Evolutionary conservation across 2,329 filamentous ascomycete genomes (phyloP), one percentile per base, ranked within the genome.

Genomic region (Monilinia aucupariae): DNA sequence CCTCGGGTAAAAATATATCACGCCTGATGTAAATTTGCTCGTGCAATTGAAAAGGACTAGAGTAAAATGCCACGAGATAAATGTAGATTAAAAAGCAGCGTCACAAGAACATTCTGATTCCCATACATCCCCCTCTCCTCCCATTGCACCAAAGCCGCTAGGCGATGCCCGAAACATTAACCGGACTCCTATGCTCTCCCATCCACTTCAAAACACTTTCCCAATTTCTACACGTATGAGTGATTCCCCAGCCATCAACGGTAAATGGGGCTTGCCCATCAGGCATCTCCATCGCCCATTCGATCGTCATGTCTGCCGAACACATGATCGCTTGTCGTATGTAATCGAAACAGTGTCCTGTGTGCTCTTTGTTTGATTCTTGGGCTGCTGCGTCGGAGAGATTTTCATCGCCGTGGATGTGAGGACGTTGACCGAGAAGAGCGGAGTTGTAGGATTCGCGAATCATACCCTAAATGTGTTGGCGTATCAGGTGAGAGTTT

Each of bases 261-360:
- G 49, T 37, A 22, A 45, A 41, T 1, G 49, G 59, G 7, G 30
- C 32, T 1, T 50, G 22, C 1, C 51, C 53, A 13, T 39, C 41
- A 3, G 41, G 41, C 30, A 25, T 34, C 41, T 58, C 43, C 53
- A n/a, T 41, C 27, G 45, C 51, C 53, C 53, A 62, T 37, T 63
- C 61, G 3, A 63, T 17, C 8, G 54, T 60, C 61, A 63, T 53
- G 54, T 63, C 61, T 9, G 48, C 61, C 34, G 61, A 58, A 27
- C 61, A 63, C 41, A 63, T 63, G 20, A 64, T 52, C 27, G 48
- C 41, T n/a, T 64, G 62, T 22, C 61, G 61, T 32, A 60, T 9
- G 39, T 63, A 63, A 37, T 63, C 61, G 30, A 63, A 63, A n/a
- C 61, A 63, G 8, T 63, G 61, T 1, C 45, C 53, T 25, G 25